Evolutionary conservation across 306 rosid genomes (phyloP).

Genomic region (Quillaja saponaria): DNA sequence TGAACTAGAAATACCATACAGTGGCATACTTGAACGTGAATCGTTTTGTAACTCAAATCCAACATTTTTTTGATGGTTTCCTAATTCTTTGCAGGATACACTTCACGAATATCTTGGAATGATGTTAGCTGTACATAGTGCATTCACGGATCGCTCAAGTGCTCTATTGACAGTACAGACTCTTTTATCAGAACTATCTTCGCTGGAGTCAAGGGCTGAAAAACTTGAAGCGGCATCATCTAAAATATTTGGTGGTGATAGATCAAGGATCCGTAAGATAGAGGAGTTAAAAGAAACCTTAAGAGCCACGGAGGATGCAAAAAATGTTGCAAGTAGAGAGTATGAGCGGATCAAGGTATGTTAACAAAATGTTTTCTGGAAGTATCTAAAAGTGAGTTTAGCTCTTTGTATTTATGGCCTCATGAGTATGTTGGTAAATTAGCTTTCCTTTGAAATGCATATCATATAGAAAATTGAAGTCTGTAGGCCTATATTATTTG

Average conservation of each 20-base stretch:
- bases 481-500: no score
- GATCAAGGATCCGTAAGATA: conserved; percentile 72
- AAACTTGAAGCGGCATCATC: conserved; percentile 90
- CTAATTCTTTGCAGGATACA: conserved; percentile 67
- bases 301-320: conserved; percentile 71
- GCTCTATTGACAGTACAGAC: conserved; percentile 93
- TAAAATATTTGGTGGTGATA: conserved; percentile 93
- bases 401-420: conserved; percentile 5
- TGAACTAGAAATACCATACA: background rate
- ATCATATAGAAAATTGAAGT: no score
- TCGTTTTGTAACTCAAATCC: background rate
- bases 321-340: conserved; percentile 63
- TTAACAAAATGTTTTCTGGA: no score
- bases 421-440: background rate
- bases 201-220: conserved; percentile 64
- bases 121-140: conserved; percentile 76
- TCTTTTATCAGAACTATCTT: conserved; percentile 73
- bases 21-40: conserved; percentile 17
- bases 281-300: conserved; percentile 78
- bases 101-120: conserved; percentile 97
- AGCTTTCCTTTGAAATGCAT: background rate
- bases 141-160: conserved; percentile 84
- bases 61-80: background rate
- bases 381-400: no score
- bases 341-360: conserved; percentile 92